Evolutionary conservation across 2,329 filamentous ascomycete species (phyloP).

Genomic region (Hawksworthiomyces lignivorus): DNA sequence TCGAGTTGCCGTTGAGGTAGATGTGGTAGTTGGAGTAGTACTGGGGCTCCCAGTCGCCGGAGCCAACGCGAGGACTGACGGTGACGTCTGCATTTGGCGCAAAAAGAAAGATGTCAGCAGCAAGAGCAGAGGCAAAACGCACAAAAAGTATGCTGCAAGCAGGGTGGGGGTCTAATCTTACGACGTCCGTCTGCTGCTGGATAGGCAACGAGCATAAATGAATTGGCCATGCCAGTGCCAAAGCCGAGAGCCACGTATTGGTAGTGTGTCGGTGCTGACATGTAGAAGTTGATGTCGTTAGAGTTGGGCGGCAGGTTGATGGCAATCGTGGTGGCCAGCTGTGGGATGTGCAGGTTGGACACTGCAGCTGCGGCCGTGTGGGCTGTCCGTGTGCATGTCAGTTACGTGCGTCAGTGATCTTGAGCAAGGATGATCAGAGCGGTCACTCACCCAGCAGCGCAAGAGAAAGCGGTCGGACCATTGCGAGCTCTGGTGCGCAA

Average conservation of each 20-base stretch:
- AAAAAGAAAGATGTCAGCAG: no score
- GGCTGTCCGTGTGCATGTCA: background rate
- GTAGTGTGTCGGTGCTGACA: slow-evolving; percentile 18
- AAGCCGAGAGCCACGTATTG: slow-evolving; percentile 20
- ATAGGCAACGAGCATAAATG: slow-evolving; percentile 20
- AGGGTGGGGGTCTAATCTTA: no score
- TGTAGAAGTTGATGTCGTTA: slow-evolving; percentile 21
- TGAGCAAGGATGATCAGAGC: no score
- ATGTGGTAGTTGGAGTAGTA: slow-evolving; percentile 11
- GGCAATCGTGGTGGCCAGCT: slow-evolving; percentile 18
- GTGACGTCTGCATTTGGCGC: no score
- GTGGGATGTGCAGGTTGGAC: slow-evolving; percentile 16
- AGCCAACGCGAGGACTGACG: slow-evolving; percentile 16
- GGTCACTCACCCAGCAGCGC: background rate
- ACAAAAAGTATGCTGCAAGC: no score
- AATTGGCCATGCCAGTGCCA: slow-evolving; percentile 17
- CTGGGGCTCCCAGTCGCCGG: slow-evolving; percentile 17
- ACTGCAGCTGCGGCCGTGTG: slow-evolving; percentile 6
- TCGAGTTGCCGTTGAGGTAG: slow-evolving; percentile 13
- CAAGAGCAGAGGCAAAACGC: no score
- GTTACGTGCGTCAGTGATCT: no score
- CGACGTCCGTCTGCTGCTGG: slow-evolving; percentile 14
- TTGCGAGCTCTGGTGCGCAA: no score
- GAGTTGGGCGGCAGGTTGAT: slow-evolving; percentile 18
- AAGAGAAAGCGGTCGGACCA: background rate